Evolutionary conservation across 371 early-diverging fungal genomes (phyloP).

Genomic region (Sanchytrium tribonematis): DNA sequence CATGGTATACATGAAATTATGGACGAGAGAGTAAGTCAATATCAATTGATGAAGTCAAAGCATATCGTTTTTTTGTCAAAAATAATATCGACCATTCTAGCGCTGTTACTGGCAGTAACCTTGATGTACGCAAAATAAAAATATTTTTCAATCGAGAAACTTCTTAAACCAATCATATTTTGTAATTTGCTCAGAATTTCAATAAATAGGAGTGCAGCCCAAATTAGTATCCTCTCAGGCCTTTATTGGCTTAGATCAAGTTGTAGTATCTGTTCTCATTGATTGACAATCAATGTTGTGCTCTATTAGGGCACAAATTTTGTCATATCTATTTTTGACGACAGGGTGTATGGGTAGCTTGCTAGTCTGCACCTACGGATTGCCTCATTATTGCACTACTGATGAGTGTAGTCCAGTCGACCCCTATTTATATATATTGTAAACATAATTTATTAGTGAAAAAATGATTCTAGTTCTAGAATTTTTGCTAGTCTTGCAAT

Average conservation of each 20-base stretch:
- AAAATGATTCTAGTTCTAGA: not conserved
- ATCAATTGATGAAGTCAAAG: too few species aligned
- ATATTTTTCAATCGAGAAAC: not conserved
- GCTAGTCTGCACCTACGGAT: not conserved
- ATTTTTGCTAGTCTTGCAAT: not conserved
- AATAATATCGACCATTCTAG: too few species aligned
- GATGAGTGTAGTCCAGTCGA: not conserved
- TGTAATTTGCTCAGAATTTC: not conserved
- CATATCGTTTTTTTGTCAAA: too few species aligned
- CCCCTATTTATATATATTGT: not conserved
- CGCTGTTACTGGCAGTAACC: too few species aligned
- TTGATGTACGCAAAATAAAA: too few species aligned
- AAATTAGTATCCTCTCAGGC: not conserved
- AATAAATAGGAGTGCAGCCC: not conserved
- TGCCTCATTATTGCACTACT: slow-evolving; percentile 1
- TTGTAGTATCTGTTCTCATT: slow-evolving; percentile 1
- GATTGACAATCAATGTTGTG: slow-evolving; percentile 1
- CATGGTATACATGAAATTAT: too few species aligned
- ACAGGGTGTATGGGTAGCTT: slow-evolving; percentile 1
- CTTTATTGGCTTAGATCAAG: not conserved
- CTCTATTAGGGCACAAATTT: not conserved
- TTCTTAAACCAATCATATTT: not conserved
- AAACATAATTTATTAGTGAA: too few species aligned
- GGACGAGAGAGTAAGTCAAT: too few species aligned
- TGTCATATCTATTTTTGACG: slow-evolving; percentile 1